phyloP scores from a whole-genome alignment of 371 early-diverging fungal species.

The Mortierella sp. region DNA sequence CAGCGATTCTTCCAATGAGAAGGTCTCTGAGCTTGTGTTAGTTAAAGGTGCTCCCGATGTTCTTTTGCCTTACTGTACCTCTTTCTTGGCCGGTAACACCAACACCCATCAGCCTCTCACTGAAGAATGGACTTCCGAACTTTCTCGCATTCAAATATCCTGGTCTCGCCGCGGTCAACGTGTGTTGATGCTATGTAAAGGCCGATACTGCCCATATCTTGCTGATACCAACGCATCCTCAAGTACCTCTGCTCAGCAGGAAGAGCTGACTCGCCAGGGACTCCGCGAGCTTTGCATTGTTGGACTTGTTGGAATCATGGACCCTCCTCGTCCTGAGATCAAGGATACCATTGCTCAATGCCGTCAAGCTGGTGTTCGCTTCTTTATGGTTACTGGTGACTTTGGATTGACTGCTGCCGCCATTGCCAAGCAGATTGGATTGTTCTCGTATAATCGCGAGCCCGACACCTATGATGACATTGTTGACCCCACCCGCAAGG shows the following conservation, averaged over 20 bases:
- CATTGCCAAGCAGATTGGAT: slow-evolving; percentile 77
- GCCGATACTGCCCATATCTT: slow-evolving; percentile 49
- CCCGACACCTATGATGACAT: slow-evolving; percentile 60
- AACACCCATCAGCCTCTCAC: slow-evolving; percentile 59
- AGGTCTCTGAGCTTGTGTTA: slow-evolving; percentile 54
- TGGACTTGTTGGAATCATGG: slow-evolving; percentile 78
- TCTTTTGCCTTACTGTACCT: slow-evolving; percentile 66
- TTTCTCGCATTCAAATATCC: slow-evolving; percentile 62
- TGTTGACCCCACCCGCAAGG: slow-evolving; percentile 31
- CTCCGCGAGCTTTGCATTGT: slow-evolving; percentile 64
- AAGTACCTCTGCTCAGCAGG: slow-evolving; percentile 13
- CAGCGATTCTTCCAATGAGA: slow-evolving; percentile 24
- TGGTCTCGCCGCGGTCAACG: slow-evolving; percentile 78
- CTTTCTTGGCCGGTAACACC: slow-evolving; percentile 60
- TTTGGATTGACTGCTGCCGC: slow-evolving; percentile 78
- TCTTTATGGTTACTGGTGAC: slow-evolving; percentile 88
- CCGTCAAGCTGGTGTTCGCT: slow-evolving; percentile 77
- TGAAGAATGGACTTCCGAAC: slow-evolving; percentile 46
- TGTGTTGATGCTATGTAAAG: slow-evolving; percentile 71
- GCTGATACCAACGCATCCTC: slow-evolving; percentile 28
- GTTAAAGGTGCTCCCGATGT: slow-evolving; percentile 89
- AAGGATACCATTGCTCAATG: slow-evolving; percentile 66
- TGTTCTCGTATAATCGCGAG: slow-evolving; percentile 61
- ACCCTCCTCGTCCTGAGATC: slow-evolving; percentile 81
- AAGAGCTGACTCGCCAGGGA: slow-evolving; percentile 46